phyloP scores from a whole-genome alignment of 2,329 filamentous ascomycete species.

The Calonectria honghensis region DNA sequence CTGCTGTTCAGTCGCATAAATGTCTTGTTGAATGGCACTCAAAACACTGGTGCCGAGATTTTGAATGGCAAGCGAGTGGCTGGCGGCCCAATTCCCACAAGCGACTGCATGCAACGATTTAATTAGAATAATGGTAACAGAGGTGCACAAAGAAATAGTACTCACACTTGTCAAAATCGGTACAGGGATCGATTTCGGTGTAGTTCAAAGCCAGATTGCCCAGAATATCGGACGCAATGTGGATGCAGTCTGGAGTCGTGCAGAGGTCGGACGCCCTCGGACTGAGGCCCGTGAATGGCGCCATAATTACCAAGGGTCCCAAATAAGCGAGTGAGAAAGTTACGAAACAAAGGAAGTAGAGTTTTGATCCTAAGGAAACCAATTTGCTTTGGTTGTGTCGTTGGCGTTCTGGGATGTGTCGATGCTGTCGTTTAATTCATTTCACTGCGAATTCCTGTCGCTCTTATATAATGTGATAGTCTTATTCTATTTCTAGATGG shows the following conservation, averaged over 20 bases:
- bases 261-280: slow-evolving; percentile 31
- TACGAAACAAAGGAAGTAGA: not conserved
- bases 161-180: slow-evolving; percentile 78
- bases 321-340: not conserved
- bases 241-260: slow-evolving; percentile 55
- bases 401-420: not conserved
- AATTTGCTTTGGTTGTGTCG: not conserved
- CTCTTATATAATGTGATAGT: not conserved
- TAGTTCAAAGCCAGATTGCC: slow-evolving; percentile 66
- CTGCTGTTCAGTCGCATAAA: slow-evolving; percentile 46
- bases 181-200: slow-evolving; percentile 79
- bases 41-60: not conserved
- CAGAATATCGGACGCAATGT: slow-evolving; percentile 58
- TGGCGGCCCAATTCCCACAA: slow-evolving; percentile 76
- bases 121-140: not conserved
- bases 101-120: not conserved
- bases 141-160: slow-evolving; percentile 59
- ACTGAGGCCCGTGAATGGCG: not conserved
- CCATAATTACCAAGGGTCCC: not conserved
- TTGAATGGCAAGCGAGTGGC: not conserved
- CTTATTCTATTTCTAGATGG: not conserved
- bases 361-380: not conserved
- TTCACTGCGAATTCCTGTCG: too few relatives aligned
- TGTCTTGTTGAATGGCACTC: not conserved
- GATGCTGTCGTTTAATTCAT: not conserved